Base-by-base conservation (phyloP, 345 rosid genomes). In the Salix viminalis region DNA sequence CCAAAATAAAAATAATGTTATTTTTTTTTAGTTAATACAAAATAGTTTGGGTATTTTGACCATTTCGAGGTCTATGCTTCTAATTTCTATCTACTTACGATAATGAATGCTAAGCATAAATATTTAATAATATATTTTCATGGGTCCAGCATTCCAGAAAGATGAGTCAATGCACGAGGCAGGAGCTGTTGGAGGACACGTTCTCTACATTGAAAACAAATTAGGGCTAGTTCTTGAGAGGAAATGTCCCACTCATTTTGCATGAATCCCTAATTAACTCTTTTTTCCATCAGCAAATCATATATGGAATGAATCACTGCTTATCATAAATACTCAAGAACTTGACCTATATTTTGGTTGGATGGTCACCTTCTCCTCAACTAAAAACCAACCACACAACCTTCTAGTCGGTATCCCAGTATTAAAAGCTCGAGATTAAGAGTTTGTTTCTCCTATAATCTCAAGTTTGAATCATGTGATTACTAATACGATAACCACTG, bases 341-440 rank as follows among this genome's bases (percentile, higher is more conserved):
- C 7, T 1, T 36, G 5, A 50, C 21, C 21, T 50, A 50, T 5
- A 16, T 50, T 62, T 19, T 78, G 75, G 86, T 81, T 78, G 82
- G 74, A 65, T 54, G 70, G 84, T 82, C 77, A 81, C 67, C 75
- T 26, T n/a, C 61, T 67, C 70, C 69, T 44, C 69, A 77, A 74
- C 79, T 42, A 74, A 26, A 32, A 32, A 32, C 34, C 0, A 32
- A 32, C 34, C 5, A 32, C 5, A 32, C 34, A 32, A 32, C 5
- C 0, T 0, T 32, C 34, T 32, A 32, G 34, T 32, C 34, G 5
- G 34, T 32, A 4, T 32, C 0, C 5, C 34, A 32, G 0, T 32
- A 32, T 32, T 32, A 32, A 32, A 32, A 32, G 5, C 34, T 32
- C 34, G 34, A 32, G 34, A 32, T 32, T 32, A 32, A 32, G 0